Base-by-base conservation (phyloP, 2,329 filamentous ascomycete genomes). In the Ambrosiella beaveri region DNA sequence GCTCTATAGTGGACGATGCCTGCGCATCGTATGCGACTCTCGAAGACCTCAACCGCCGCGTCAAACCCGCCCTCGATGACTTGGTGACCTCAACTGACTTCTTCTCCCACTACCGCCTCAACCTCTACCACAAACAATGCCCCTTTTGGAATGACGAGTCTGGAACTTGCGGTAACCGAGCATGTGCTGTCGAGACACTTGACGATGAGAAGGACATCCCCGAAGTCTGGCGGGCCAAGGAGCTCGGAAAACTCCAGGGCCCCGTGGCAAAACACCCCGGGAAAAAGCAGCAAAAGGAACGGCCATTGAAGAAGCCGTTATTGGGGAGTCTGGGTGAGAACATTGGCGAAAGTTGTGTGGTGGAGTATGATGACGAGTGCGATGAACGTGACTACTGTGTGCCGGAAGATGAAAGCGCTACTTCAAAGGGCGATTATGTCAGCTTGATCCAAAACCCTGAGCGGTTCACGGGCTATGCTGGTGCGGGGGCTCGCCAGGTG, bases 311-410 rank as follows among this genome's bases (percentile, higher is more conserved):
- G 64, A 78, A 80, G 59, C 93, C 93, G 17, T 73, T 97, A 6
- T 82, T 88, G 64, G 91, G 91, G 13, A 78, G 83, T 65, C 72
- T 98, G 7, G 93, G 93, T 52, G 88, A 90, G 56, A 74, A 84
- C 58, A 91, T 96, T 0, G 89, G 88, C 56, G 93, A 98, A 73
- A 95, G 88, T 69, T 98, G 93, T 68, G 89, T 98, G 51, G 84
- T 97, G 15, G 93, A 98, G 72, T 95, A 95, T 67, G 91, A 97
- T 66, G 91, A 96, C 66, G 91, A 96, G 70, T 95, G 89, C 70
- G 91, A 97, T 71, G 86, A 96, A 64, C 81, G 93, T 63, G 93
- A 98, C 68, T 98, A 97, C 70, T 98, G 93, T 71, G 81, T 97
- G 3, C 88, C 89, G 0, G 93, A 98, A 65, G 93, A 98, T 67